Evolutionary conservation across 108 stramenopile genomes (phyloP).

Genomic region (Skeletonema grethae): DNA sequence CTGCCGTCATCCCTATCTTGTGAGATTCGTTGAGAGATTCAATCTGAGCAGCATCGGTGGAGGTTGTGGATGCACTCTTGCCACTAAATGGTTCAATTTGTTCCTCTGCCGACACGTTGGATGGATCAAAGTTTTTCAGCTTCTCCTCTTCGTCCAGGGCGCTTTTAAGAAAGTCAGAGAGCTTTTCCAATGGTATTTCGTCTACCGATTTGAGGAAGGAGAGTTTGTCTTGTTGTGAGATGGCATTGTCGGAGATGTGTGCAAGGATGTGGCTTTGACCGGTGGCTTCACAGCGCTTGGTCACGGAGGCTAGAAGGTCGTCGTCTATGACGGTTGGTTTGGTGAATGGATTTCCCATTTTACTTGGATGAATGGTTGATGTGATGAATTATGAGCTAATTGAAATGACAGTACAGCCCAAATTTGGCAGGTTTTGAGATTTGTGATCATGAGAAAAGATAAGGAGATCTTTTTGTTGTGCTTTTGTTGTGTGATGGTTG

Average conservation of each 20-base stretch:
- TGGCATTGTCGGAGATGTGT: conserved; percentile 23
- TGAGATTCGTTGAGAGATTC: conserved; percentile 17
- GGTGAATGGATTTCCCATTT: no score
- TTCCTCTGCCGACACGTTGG: conserved; percentile 16
- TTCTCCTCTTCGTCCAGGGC: conserved; percentile 56
- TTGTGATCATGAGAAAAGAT: no score
- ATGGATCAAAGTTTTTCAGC: conserved; percentile 23
- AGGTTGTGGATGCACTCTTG: conserved; percentile 43
- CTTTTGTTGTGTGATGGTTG: no score
- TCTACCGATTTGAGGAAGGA: conserved; percentile 42
- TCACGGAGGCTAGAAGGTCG: conserved; percentile 32
- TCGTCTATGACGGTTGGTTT: conserved; percentile 2
- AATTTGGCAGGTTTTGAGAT: no score
- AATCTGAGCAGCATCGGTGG: conserved; percentile 13
- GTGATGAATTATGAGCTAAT: no score
- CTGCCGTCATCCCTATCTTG: conserved; percentile 64
- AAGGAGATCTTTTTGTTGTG: no score
- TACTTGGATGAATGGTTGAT: no score
- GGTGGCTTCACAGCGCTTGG: conserved; percentile 17
- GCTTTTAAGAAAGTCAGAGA: conserved; percentile 49
- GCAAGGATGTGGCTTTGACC: conserved; percentile 37
- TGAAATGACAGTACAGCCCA: no score
- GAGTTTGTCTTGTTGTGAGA: conserved; percentile 17
- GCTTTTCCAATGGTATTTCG: conserved; percentile 57
- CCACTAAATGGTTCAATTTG: conserved; percentile 66